These are phyloP conservation scores for Leccinum subtestaceum DNA, from an alignment of 768 basidiomycete species.

Conservation along the genomic window DNA sequence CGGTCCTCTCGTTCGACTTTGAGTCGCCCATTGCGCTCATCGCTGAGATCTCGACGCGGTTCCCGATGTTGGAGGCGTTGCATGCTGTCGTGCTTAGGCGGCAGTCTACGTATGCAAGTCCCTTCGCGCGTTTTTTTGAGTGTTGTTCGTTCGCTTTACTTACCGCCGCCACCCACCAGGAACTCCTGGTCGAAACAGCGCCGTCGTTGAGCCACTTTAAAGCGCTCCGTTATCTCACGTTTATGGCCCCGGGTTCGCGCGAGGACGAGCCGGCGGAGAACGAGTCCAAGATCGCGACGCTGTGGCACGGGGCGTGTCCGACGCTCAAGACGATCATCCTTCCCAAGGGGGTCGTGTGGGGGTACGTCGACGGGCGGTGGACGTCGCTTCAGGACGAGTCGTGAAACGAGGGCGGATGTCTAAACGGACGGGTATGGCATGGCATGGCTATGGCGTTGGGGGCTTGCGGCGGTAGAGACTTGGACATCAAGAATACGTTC, in stretches of 20 bases:
- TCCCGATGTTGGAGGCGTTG: constrained; percentile 54
- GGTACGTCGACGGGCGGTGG: constrained; percentile 31
- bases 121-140: too few relatives aligned
- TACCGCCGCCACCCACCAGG: too few relatives aligned
- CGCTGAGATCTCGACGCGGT: constrained; percentile 43
- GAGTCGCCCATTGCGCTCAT: constrained; percentile 44
- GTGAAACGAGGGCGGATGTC: not conserved
- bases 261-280: constrained; percentile 23
- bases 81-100: constrained; percentile 57
- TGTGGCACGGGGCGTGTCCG: constrained; percentile 58
- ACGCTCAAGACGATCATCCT: constrained; percentile 63
- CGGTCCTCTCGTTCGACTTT: constrained; percentile 57
- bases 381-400: constrained; percentile 18
- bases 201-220: constrained; percentile 43
- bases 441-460: too few relatives aligned
- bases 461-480: too few relatives aligned
- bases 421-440: too few relatives aligned
- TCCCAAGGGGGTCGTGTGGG: constrained; percentile 63
- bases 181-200: constrained; percentile 41
- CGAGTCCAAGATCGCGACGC: constrained; percentile 50
- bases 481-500: too few relatives aligned
- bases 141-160: not conserved
- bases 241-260: constrained; percentile 45
- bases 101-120: constrained; percentile 45
- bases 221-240: constrained; percentile 50